These are phyloP conservation scores for Candida palmyrensis DNA, from an alignment of 805 yeast genomes.

Conservation along the genomic window DNA sequence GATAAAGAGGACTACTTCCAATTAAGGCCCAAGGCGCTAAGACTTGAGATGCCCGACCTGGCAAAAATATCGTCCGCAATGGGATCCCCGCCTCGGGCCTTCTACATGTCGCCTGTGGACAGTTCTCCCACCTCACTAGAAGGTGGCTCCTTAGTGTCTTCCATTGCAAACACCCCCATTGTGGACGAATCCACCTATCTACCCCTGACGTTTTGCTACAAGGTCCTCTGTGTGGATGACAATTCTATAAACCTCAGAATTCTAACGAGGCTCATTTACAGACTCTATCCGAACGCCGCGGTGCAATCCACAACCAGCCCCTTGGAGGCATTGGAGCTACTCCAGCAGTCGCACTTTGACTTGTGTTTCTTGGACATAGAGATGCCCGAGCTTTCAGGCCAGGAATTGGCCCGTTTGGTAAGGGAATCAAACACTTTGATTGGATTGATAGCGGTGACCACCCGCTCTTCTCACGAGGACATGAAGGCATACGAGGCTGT, in stretches of 20 bases:
- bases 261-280: conserved; percentile 23
- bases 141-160: conserved; percentile 4
- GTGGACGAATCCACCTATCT: conserved; percentile 3
- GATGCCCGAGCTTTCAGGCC: conserved; percentile 39
- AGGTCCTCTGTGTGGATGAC: conserved; percentile 35
- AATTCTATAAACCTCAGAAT: conserved; percentile 36
- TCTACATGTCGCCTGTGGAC: too few species aligned
- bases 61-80: too few species aligned
- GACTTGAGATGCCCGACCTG: too few species aligned
- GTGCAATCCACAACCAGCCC: conserved; percentile 16
- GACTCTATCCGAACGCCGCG: conserved; percentile 27
- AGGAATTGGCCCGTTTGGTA: conserved; percentile 26
- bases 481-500: conserved; percentile 22
- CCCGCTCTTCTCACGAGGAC: conserved; percentile 23
- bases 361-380: conserved; percentile 40
- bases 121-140: background rate
- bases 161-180: conserved; percentile 3
- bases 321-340: conserved; percentile 26
- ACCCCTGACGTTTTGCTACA: conserved; percentile 6
- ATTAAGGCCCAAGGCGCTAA: conserved; percentile 1
- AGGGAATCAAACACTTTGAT: conserved; percentile 6
- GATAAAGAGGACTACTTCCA: conserved; percentile 3
- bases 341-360: conserved; percentile 17
- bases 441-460: conserved; percentile 39
- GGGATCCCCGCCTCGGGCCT: too few species aligned